Evolutionary conservation across 2,329 filamentous ascomycete genomes (phyloP).

Genomic region (Ophiostoma tasmaniense): DNA sequence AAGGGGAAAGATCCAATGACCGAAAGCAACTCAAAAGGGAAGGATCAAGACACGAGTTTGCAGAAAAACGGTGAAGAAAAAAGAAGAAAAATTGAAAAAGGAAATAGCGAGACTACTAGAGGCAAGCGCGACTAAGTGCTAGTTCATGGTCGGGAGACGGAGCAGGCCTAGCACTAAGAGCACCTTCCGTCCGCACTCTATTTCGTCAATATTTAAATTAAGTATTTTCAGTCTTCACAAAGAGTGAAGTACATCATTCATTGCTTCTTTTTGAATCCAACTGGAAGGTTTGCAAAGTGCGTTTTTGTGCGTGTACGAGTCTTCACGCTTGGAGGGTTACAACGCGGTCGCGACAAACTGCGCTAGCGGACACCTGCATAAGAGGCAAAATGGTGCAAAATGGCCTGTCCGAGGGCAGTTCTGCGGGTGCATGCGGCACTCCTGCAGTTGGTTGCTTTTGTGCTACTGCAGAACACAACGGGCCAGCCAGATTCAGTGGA

Average conservation of each 20-base stretch:
- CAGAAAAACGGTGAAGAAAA: constrained; percentile 10
- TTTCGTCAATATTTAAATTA: background rate
- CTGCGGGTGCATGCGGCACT: background rate
- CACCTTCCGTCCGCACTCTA: background rate
- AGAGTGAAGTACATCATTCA: background rate
- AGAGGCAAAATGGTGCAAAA: background rate
- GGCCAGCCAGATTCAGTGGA: background rate
- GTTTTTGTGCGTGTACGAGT: background rate
- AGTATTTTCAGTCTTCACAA: background rate
- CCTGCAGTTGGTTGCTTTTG: background rate
- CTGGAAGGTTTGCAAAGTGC: background rate
- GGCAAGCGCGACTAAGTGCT: background rate
- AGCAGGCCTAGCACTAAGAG: background rate
- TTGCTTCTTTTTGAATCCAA: background rate
- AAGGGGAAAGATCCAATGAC: background rate
- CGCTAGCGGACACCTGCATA: constrained; percentile 11
- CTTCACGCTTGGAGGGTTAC: constrained; percentile 8
- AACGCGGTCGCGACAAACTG: constrained; percentile 19
- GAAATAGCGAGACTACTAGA: background rate
- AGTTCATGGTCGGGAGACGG: background rate
- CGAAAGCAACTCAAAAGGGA: constrained; percentile 3
- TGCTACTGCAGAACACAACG: background rate
- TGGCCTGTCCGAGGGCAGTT: background rate
- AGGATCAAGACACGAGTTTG: background rate
- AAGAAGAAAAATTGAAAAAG: background rate